These are phyloP conservation scores for Lactarius sp. DNA, from an alignment of 768 basidiomycete genomes.

Conservation along the genomic window DNA sequence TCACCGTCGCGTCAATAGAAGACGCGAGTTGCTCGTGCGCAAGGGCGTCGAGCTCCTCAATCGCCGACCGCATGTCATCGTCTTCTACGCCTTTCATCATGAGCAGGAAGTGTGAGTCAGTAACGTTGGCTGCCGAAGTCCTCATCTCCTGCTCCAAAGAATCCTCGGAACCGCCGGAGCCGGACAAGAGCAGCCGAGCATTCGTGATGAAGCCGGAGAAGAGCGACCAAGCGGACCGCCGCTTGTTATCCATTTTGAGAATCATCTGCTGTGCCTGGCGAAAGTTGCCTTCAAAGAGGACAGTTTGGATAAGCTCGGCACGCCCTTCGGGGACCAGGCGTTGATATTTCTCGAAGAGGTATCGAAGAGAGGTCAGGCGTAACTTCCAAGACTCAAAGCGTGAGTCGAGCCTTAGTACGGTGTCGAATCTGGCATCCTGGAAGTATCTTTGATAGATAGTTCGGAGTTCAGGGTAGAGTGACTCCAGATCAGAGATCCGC, in stretches of 20 bases:
- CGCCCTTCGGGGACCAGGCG: not conserved
- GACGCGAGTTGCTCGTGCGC: constrained; percentile 8
- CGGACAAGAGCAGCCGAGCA: not conserved
- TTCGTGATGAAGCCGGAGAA: not conserved
- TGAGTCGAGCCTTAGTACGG: not conserved
- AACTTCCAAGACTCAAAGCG: not conserved
- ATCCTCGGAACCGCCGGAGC: not conserved
- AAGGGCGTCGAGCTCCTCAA: not conserved
- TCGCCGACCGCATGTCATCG: not conserved
- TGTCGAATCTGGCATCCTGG: not conserved
- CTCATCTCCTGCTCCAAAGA: constrained; percentile 7
- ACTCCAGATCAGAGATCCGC: not conserved
- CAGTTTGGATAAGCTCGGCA: not conserved
- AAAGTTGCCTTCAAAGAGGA: not conserved
- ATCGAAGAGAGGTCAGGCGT: not conserved
- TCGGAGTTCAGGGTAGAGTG: not conserved
- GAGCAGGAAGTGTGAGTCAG: constrained; percentile 15
- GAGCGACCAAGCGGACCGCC: not conserved
- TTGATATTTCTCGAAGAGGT: not conserved
- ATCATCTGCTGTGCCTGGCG: not conserved
- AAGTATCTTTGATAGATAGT: not conserved
- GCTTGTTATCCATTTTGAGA: not conserved
- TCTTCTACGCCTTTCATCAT: not conserved
- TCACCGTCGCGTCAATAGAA: not conserved
- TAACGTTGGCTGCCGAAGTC: not conserved